These are phyloP conservation scores for Hordeum vulgare DNA, from an alignment of 176 grass and related monocot genomes.

Conservation along the genomic window MorexV3_pseudomolecules_assembly NC_058520.1:601031474-601031973, in stretches of 20 bases:
- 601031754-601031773: not conserved
- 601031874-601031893: not conserved
- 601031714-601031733: not conserved
- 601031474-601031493: too few relatives aligned
- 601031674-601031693: not conserved
- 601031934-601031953: constrained; percentile 23
- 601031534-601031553: too few relatives aligned
- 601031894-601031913: constrained; percentile 25
- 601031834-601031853: constrained; percentile 26
- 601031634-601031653: too few relatives aligned
- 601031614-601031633: too few relatives aligned
- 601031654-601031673: too few relatives aligned
- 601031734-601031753: not conserved
- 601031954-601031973: constrained; percentile 13
- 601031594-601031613: too few relatives aligned
- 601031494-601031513: too few relatives aligned
- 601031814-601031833: not conserved
- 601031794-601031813: not conserved
- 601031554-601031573: too few relatives aligned
- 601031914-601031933: constrained; percentile 18
- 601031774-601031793: constrained; percentile 17
- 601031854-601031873: not conserved
- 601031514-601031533: too few relatives aligned
- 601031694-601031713: rapidly evolving
- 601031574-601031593: too few relatives aligned